phyloP scores from a whole-genome alignment of 768 basidiomycete species.

The Hortiboletus flavorubellus region DNA sequence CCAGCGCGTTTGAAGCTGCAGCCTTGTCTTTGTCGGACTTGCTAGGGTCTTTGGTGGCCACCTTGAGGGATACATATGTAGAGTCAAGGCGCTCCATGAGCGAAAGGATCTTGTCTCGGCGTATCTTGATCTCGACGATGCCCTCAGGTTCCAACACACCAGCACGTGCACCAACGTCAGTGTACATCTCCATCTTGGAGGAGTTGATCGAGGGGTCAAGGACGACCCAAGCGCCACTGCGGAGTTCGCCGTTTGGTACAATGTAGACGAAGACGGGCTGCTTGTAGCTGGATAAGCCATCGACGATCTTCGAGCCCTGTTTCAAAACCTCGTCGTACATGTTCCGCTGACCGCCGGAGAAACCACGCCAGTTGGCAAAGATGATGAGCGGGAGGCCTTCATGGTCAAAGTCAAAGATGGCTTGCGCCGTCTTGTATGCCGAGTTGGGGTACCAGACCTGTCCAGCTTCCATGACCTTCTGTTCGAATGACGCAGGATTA shows the following conservation, averaged over 20 bases:
- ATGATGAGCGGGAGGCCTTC: slow-evolving; percentile 96
- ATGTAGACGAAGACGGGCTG: slow-evolving; percentile 99
- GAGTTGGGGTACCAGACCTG: slow-evolving; percentile 99
- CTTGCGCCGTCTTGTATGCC: slow-evolving; percentile 98
- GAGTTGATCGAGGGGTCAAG: slow-evolving; percentile 97
- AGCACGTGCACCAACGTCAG: slow-evolving; percentile 91
- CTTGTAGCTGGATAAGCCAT: slow-evolving; percentile 95
- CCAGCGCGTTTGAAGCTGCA: slow-evolving; percentile 62
- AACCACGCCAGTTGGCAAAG: slow-evolving; percentile 99
- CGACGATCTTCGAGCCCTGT: slow-evolving; percentile 98
- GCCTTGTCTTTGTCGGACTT: slow-evolving; percentile 75
- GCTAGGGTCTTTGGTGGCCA: slow-evolving; percentile 68
- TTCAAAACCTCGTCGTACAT: slow-evolving; percentile 98
- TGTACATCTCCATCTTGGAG: slow-evolving; percentile 99
- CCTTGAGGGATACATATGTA: slow-evolving; percentile 77
- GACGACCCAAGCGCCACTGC: slow-evolving; percentile 99
- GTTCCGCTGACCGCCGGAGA: slow-evolving; percentile 99
- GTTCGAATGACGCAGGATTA: slow-evolving; percentile 94
- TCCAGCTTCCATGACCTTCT: slow-evolving; percentile 98
- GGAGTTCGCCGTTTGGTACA: slow-evolving; percentile 96
- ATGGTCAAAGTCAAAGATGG: slow-evolving; percentile 97
- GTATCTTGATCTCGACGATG: slow-evolving; percentile 96
- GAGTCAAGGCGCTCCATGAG: slow-evolving; percentile 94
- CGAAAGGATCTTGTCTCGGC: slow-evolving; percentile 84
- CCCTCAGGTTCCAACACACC: slow-evolving; percentile 98